Evolutionary conservation across 495 filamentous ascomycete genomes (phyloP).

Genomic region (Penicillium coffeae): DNA sequence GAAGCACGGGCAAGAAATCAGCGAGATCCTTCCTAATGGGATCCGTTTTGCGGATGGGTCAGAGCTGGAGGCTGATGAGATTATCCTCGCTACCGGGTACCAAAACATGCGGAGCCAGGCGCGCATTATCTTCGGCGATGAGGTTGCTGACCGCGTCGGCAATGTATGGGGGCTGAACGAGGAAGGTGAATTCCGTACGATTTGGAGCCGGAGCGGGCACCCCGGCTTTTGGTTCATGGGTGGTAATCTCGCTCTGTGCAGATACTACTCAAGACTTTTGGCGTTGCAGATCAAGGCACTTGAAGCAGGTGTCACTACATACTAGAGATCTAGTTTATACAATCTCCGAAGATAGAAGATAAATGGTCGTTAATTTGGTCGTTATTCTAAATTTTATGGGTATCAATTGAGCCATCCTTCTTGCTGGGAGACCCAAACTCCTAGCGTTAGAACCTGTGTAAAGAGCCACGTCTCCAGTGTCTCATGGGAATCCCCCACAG

Average conservation of each 20-base stretch:
- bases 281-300: constrained; percentile 73
- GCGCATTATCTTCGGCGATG: constrained; percentile 64
- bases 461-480: constrained; percentile 28
- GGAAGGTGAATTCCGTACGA: constrained; percentile 69
- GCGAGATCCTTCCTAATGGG: constrained; percentile 55
- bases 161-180: constrained; percentile 77
- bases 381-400: too few species aligned
- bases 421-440: constrained; percentile 30
- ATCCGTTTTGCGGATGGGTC: constrained; percentile 64
- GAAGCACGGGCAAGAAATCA: constrained; percentile 66
- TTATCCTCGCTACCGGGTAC: constrained; percentile 82
- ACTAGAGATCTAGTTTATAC: constrained; percentile 8
- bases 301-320: constrained; percentile 48
- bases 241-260: constrained; percentile 69
- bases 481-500: not conserved
- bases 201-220: constrained; percentile 70
- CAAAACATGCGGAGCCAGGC: constrained; percentile 67
- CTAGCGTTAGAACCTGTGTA: constrained; percentile 32
- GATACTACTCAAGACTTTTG: constrained; percentile 67
- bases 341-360: not conserved
- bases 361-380: not conserved
- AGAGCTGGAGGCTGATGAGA: constrained; percentile 69
- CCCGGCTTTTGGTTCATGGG: constrained; percentile 83
- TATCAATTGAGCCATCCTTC: constrained; percentile 27
- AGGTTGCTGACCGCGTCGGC: constrained; percentile 58